Base-by-base conservation (phyloP, 805 yeast genomes). In the Saturnispora halmiae region DNA sequence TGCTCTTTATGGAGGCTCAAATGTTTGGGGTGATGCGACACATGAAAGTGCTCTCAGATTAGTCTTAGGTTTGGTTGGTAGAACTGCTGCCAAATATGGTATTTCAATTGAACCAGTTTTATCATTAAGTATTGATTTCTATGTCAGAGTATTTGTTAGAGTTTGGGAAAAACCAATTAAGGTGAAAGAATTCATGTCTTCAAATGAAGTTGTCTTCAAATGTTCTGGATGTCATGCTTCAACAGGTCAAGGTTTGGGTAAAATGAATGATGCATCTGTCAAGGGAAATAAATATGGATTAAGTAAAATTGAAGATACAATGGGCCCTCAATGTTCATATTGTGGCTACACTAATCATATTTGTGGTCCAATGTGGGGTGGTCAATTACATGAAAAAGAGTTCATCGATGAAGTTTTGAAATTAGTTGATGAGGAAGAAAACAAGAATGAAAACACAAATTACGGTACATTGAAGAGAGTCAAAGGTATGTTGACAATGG, bases 301-400 rank as follows among this genome's bases (percentile, higher is more conserved):
- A 30, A 77, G 86, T 1, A 74, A 70, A 46, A 83, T 82, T 3
- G 34, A 40, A 11, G 79, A 80, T 0, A 70, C 77, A 3, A 70
- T 78, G 2, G 75, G 78, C 9, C 61, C 70, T 7, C 55, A 66
- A 31, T 92, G 98, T 63, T 55, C 67, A 21, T 78, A 69, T 58
- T 92, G 98, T 64, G 79, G 73, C 1, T 70, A 66, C 44, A 70
- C 75, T 2, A 74, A 75, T 58, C 94, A 84, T 56, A 57, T 92
- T 27, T 87, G 90, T 6, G 99, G 99, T 4, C 99, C 99, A 45
- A 83, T 92, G 95, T 92, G 95, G 83, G 87, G 78, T 9, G 94
- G 87, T 0, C 66, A 71, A 6, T 60, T 92, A 43, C 97, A 90
- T 54, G 72, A 81, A 54, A 56, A 59, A 20, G 75, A 70, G 15